Evolutionary conservation across 192 early-diverging fungal species (phyloP), one percentile per base, ranked within the genome.

Genomic region (Geranomyces michiganensis): DNA sequence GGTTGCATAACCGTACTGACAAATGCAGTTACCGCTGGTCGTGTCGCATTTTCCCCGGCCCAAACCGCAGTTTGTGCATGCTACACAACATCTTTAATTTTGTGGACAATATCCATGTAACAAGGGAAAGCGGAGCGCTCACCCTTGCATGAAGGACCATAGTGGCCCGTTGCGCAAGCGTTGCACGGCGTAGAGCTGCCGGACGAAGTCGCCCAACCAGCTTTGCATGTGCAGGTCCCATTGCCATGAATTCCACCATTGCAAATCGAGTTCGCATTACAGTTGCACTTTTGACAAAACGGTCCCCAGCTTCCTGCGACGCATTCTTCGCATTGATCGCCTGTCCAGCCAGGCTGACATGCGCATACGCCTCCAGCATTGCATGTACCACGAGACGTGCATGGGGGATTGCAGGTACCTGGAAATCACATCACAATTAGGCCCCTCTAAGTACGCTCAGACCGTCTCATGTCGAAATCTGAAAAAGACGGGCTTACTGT

Each of bases 211-310:
- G 29, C 22, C 51, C 51, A 70, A 5, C 68, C 68, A 7, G 19
- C 44, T 5, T 36, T 36, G 43, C 68, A 70, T 33, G 55, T 45
- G 43, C 68, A 70, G 14, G 68, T 70, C 29, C 68, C 68, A 46
- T 70, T 70, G 9, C 68, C 55, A 31, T 70, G 56, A 33, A 70
- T 70, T 30, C 68, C 68, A 43, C 44, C 56, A 22, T 59, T 56
- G 43, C 68, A 70, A 32, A 17, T 46, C 21, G 56, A 24, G 7
- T 36, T 26, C 55, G 55, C 9, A 30, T 29, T 46, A 56, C 65
- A 55, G 8, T 41, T 29, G 58, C 68, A 70, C 5, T 13, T n/a
- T 12, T 21, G 27, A 46, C 68, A 70, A n/a, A 15, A 41, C 41
- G 68, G 56, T 22, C 68, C 68, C 19, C 24, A 70, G 27, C 45